These are phyloP conservation scores for Fusarium lyarnte DNA, from an alignment of 2,329 filamentous ascomycete genomes.

Conservation along the genomic window DNA sequence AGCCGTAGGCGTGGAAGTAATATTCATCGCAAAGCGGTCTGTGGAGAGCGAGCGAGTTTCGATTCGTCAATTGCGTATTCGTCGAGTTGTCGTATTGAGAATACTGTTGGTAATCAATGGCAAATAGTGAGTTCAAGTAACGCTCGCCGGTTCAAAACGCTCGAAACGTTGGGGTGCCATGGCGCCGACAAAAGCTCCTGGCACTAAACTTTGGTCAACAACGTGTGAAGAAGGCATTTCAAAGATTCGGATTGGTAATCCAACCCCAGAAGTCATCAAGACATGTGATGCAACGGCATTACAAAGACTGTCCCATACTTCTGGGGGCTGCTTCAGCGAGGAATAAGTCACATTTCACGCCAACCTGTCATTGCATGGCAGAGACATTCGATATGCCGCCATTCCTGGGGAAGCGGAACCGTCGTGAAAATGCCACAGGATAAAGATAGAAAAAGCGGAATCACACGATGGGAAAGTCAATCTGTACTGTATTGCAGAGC, in stretches of 20 bases:
- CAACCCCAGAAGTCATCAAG: neutral
- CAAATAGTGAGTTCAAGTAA: conserved; percentile 1
- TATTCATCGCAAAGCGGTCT: neutral
- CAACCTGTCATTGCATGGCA: neutral
- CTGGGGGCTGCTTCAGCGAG: conserved; percentile 4
- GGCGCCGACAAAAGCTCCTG: neutral
- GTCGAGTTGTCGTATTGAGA: neutral
- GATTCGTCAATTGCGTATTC: conserved; percentile 5
- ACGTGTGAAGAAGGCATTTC: conserved; percentile 1
- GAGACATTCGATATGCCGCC: neutral
- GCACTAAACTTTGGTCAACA: neutral
- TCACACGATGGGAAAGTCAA: conserved; percentile 3
- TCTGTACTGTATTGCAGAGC: neutral
- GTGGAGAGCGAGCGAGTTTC: conserved; percentile 8
- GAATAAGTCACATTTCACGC: neutral
- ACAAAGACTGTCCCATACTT: neutral
- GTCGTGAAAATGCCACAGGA: neutral
- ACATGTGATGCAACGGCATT: conserved; percentile 3
- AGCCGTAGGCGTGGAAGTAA: neutral
- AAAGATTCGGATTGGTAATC: neutral
- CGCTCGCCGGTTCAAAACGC: neutral
- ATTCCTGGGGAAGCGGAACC: neutral
- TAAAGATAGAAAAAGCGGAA: conserved; percentile 21
- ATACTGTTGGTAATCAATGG: neutral
- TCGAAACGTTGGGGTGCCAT: conserved; percentile 19